These are phyloP conservation scores for Flueggea neowawraea DNA, from an alignment of 441 rosid species.

Conservation along the genomic window DNA sequence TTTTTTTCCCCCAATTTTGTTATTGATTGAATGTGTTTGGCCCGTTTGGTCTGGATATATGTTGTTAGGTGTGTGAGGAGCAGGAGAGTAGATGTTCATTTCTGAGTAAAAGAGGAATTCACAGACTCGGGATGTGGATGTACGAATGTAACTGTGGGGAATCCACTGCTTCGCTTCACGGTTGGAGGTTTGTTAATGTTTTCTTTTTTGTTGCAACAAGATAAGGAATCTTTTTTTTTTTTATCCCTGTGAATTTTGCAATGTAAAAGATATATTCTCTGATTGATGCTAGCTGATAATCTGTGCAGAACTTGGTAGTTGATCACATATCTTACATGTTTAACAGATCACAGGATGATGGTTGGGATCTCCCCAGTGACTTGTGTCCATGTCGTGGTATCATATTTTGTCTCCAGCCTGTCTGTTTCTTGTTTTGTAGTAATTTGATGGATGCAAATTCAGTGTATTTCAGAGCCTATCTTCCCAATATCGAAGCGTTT, in stretches of 20 bases:
- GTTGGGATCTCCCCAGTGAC: slow-evolving; percentile 61
- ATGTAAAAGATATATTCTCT: no score
- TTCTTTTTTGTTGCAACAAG: background rate
- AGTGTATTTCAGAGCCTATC: slow-evolving; percentile 41
- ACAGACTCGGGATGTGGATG: slow-evolving; percentile 72
- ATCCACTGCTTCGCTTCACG: slow-evolving; percentile 17
- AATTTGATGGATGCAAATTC: slow-evolving; percentile 9
- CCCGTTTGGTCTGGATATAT: no score
- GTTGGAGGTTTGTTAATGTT: slow-evolving; percentile 30
- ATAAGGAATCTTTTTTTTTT: no score
- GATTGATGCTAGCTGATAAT: no score
- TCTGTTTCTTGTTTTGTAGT: background rate
- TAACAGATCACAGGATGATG: slow-evolving; percentile 31
- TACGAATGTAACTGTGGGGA: slow-evolving; percentile 57
- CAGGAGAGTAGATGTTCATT: slow-evolving; percentile 67
- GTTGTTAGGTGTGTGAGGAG: slow-evolving; percentile 41
- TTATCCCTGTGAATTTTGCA: no score
- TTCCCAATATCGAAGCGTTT: slow-evolving; percentile 36
- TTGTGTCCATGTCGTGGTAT: slow-evolving; percentile 78
- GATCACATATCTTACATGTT: slow-evolving; percentile 1
- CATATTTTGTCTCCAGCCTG: slow-evolving; percentile 8
- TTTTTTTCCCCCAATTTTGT: no score
- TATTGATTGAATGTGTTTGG: background rate
- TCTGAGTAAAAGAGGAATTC: slow-evolving; percentile 57
- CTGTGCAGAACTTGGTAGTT: no score